Conservation (phyloP, 176 grass and related monocot species). For the Lolium multiflorum region DNA sequence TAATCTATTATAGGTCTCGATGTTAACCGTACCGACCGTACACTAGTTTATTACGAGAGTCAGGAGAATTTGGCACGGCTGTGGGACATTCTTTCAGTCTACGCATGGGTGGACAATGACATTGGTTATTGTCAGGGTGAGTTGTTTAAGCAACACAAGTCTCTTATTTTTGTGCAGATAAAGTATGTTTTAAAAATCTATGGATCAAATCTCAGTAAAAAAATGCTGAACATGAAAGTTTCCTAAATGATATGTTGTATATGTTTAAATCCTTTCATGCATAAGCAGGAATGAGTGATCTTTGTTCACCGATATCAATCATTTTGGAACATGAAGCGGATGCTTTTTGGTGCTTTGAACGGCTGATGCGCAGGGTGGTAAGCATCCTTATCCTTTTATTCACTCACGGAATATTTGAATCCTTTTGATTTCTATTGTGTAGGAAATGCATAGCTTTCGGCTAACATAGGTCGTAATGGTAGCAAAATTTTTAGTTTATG, state of each 20-base stretch:
- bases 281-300: conserved; percentile 94
- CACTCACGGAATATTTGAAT: neutral
- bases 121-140: conserved; percentile 96
- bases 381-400: conserved; percentile 25
- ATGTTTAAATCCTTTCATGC: conserved; percentile 40
- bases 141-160: conserved; percentile 27
- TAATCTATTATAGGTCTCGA: conserved; percentile 70
- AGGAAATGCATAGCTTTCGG: neutral
- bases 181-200: neutral
- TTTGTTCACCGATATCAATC: conserved; percentile 94
- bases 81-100: conserved; percentile 95
- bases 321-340: conserved; percentile 96
- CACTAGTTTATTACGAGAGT: conserved; percentile 88
- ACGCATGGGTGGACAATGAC: conserved; percentile 94
- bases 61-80: conserved; percentile 73
- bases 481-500: neutral
- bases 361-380: conserved; percentile 97
- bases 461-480: neutral
- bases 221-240: conserved; percentile 13
- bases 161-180: neutral
- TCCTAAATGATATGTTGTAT: conserved; percentile 25
- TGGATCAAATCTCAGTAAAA: neutral
- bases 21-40: conserved; percentile 91
- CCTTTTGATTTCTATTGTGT: conserved; percentile 8
- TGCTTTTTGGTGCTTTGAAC: conserved; percentile 99